Percentiles rank a stretch among this genome's conserved stretches.
Evolutionary conservation across 257 asterid genomes (phyloP).

Genomic region (Solanum bukasovii): DNA sequence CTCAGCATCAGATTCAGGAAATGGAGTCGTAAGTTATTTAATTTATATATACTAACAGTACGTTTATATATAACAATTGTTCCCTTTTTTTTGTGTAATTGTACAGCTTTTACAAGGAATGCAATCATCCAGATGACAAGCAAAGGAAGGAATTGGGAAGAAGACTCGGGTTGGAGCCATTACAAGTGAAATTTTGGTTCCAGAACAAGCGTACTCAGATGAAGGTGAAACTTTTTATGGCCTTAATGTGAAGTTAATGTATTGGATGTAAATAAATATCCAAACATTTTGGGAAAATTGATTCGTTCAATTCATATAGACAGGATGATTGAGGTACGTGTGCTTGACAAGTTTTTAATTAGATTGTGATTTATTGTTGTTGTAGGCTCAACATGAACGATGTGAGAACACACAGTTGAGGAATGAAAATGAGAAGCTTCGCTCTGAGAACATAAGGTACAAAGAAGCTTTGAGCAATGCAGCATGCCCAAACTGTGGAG

Average conservation of each 20-base stretch:
- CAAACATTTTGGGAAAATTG: not conserved
- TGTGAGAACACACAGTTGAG: constrained; percentile 49
- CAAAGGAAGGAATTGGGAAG: constrained; percentile 89
- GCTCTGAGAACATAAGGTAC: constrained; percentile 49
- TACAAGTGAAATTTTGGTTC: constrained; percentile 94
- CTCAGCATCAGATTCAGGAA: constrained; percentile 62
- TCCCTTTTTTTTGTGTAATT: not conserved
- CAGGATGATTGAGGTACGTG: not conserved
- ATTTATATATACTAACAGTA: not conserved
- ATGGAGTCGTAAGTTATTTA: constrained; percentile 49
- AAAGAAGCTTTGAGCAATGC: constrained; percentile 60
- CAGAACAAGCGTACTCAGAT: constrained; percentile 91
- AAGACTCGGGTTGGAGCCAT: constrained; percentile 56
- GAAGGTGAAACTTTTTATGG: constrained; percentile 31
- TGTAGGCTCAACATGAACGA: constrained; percentile 63
- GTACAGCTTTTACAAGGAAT: constrained; percentile 60
- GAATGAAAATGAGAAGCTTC: constrained; percentile 64
- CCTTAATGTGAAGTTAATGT: not conserved
- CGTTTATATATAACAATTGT: not conserved
- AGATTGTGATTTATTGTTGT: not conserved
- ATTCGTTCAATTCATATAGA: not conserved
- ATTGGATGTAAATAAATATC: not conserved
- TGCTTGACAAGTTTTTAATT: not conserved
- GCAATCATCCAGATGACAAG: constrained; percentile 93
- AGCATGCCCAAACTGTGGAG: constrained; percentile 60